These are phyloP conservation scores for Zygosaccharomyces sapae DNA, from an alignment of 1,139 yeast genomes.

Conservation along the genomic window DNA sequence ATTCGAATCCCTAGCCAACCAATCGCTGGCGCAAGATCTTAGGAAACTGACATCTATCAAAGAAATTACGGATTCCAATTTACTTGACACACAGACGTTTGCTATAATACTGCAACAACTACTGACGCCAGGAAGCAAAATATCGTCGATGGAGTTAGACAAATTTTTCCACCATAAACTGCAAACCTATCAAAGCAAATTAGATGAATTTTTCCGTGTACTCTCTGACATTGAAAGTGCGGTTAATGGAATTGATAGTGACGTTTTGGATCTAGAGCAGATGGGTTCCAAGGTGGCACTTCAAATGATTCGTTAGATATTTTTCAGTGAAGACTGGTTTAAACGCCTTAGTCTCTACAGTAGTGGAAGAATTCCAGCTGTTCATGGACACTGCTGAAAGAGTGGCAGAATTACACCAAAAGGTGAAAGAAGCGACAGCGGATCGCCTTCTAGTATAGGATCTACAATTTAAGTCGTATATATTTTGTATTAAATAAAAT, in stretches of 20 bases:
- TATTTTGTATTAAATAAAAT: not conserved
- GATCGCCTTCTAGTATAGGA: not conserved
- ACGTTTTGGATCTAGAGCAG: conserved; percentile 27
- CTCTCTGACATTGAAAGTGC: conserved; percentile 71
- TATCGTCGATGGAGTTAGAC: conserved; percentile 53
- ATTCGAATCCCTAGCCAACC: conserved; percentile 59
- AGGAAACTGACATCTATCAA: conserved; percentile 45
- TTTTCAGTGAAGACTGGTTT: conserved; percentile 29
- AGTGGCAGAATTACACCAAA: conserved; percentile 84
- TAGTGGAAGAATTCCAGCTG: conserved; percentile 75
- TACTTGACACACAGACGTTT: conserved; percentile 59
- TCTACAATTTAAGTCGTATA: not conserved
- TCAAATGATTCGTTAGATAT: conserved; percentile 14
- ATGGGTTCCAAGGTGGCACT: conserved; percentile 11
- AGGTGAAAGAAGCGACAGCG: conserved; percentile 43
- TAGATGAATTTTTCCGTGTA: conserved; percentile 62
- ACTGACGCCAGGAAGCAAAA: conserved; percentile 62
- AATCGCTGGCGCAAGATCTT: conserved; percentile 61
- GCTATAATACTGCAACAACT: conserved; percentile 63
- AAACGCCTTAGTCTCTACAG: conserved; percentile 42
- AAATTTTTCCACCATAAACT: conserved; percentile 52
- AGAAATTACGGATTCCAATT: conserved; percentile 43
- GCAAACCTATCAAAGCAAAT: conserved; percentile 50
- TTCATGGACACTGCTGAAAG: conserved; percentile 90
- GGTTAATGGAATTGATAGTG: conserved; percentile 63